Conservation (phyloP, 331 rosid species). For the Saraca asoca region DNA sequence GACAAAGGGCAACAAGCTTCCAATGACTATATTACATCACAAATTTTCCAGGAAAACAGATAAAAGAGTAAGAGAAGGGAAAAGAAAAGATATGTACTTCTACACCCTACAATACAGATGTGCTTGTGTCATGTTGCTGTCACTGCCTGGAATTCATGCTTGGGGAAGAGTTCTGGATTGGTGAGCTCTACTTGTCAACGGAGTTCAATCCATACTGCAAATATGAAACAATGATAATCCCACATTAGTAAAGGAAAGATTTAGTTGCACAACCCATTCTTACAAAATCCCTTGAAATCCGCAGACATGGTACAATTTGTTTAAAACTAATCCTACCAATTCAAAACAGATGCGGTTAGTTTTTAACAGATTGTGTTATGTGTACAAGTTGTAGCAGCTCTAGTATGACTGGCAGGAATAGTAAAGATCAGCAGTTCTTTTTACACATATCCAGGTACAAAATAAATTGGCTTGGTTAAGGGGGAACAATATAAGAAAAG, state of each 20-base stretch:
- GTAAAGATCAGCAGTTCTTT: slow-evolving; percentile 1
- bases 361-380: too few relatives aligned
- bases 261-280: too few relatives aligned
- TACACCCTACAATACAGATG: slow-evolving; percentile 28
- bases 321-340: too few relatives aligned
- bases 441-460: neutral
- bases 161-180: slow-evolving; percentile 24
- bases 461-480: neutral
- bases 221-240: slow-evolving; percentile 18
- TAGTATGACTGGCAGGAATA: slow-evolving; percentile 1
- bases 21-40: slow-evolving; percentile 1
- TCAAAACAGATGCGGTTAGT: too few relatives aligned
- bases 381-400: neutral
- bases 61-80: neutral
- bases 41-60: slow-evolving; percentile 19
- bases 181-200: slow-evolving; percentile 44
- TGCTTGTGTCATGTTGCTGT: slow-evolving; percentile 20
- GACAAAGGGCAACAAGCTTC: neutral
- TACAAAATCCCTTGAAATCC: too few relatives aligned
- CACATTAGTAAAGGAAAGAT: slow-evolving; percentile 22
- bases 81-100: slow-evolving; percentile 27
- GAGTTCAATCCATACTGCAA: slow-evolving; percentile 79
- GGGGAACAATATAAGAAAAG: neutral
- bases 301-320: too few relatives aligned
- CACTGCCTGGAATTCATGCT: slow-evolving; percentile 39